These are phyloP conservation scores for Fallopia convolvulus DNA, from an alignment of 148 eudicot genomes.

Conservation along the genomic window DNA sequence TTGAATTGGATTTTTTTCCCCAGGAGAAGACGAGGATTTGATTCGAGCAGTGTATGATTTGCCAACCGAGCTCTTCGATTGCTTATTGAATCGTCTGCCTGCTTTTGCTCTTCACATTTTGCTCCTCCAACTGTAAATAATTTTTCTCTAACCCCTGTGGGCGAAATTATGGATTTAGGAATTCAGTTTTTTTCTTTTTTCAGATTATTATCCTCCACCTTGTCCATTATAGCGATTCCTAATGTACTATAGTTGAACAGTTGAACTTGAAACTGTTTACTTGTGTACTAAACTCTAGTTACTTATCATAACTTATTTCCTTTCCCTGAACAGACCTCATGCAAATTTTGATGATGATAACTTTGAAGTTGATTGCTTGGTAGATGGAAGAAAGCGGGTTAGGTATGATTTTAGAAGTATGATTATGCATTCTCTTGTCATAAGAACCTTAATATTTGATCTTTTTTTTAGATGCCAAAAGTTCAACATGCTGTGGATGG, in stretches of 20 bases:
- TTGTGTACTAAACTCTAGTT: neutral
- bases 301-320: neutral
- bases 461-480: constrained; percentile 36
- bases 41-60: constrained; percentile 40
- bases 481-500: constrained; percentile 56
- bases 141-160: neutral
- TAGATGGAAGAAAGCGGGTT: constrained; percentile 48
- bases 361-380: constrained; percentile 25
- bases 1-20: constrained; percentile 12
- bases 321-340: constrained; percentile 30
- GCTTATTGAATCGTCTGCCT: constrained; percentile 48
- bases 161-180: neutral
- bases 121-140: constrained; percentile 43
- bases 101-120: constrained; percentile 59
- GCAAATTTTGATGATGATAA: constrained; percentile 22
- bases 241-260: neutral
- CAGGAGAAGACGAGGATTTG: constrained; percentile 39
- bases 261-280: neutral
- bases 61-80: constrained; percentile 62
- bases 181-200: neutral
- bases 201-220: neutral
- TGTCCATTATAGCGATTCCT: neutral
- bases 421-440: constrained; percentile 3
- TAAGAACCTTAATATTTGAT: neutral
- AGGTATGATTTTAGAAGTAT: constrained; percentile 30